Conservation (phyloP, 768 basidiomycete genomes). For the Lactifluus pinguis region DNA sequence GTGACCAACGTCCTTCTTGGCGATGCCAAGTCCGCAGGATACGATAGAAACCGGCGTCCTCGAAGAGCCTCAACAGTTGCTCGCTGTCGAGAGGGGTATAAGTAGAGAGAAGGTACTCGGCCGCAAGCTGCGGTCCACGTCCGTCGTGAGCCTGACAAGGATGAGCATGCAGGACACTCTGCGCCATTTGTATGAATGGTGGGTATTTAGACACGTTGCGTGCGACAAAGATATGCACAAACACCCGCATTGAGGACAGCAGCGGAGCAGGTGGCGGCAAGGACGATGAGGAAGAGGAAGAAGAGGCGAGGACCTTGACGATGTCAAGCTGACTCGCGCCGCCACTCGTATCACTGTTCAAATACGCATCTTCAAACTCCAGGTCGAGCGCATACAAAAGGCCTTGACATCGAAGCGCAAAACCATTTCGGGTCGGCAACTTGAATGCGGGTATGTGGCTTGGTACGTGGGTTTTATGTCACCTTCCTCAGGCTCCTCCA, state of each 20-base stretch:
- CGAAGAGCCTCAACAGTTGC: slow-evolving; percentile 58
- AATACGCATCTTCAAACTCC: slow-evolving; percentile 87
- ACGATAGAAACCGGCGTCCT: slow-evolving; percentile 80
- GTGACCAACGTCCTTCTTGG: slow-evolving; percentile 67
- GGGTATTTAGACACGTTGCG: slow-evolving; percentile 96
- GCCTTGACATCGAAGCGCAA: slow-evolving; percentile 89
- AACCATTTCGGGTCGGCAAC: slow-evolving; percentile 67
- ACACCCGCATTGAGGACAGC: slow-evolving; percentile 55
- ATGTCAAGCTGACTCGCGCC: slow-evolving; percentile 70
- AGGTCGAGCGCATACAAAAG: slow-evolving; percentile 90
- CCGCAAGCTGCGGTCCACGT: slow-evolving; percentile 80
- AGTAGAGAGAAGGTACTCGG: slow-evolving; percentile 85
- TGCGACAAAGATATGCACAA: slow-evolving; percentile 92
- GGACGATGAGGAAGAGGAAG: neutral
- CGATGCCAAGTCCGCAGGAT: slow-evolving; percentile 78
- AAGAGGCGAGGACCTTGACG: slow-evolving; percentile 48
- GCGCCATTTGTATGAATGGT: slow-evolving; percentile 57
- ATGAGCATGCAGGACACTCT: slow-evolving; percentile 64
- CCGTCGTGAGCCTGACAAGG: slow-evolving; percentile 68
- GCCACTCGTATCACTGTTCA: slow-evolving; percentile 60
- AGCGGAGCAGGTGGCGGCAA: slow-evolving; percentile 24
- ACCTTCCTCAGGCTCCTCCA: slow-evolving; percentile 68
- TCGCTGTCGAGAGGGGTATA: slow-evolving; percentile 81
- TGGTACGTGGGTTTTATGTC: slow-evolving; percentile 70
- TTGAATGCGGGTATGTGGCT: slow-evolving; percentile 95